A percentile compares a stretch with the other conserved stretches of the same genome.
Conservation (phyloP, 2,329 filamentous ascomycete species). For the Grosmannia clavigera region DNA sequence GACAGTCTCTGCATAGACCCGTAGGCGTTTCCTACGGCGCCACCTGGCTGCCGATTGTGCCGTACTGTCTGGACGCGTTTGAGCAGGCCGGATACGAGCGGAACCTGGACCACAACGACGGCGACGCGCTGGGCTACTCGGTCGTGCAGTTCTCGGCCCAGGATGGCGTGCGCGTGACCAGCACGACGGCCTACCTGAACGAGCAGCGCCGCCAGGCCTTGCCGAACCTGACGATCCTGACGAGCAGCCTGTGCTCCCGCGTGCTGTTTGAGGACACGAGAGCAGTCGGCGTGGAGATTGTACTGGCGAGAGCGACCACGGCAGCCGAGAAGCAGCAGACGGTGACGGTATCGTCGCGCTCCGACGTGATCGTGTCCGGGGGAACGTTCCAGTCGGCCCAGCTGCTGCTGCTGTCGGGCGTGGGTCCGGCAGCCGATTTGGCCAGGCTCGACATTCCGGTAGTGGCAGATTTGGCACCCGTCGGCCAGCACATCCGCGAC, state of each 20-base stretch:
- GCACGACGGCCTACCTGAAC: neutral
- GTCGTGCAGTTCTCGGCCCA: constrained; percentile 2
- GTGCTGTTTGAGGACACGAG: constrained; percentile 2
- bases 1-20: neutral
- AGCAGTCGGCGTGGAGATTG: constrained; percentile 2
- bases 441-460: constrained; percentile 24
- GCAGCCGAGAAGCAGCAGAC: too few species aligned
- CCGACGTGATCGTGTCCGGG: constrained; percentile 29
- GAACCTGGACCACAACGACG: constrained; percentile 2
- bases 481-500: constrained; percentile 28
- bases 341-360: neutral
- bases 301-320: neutral
- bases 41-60: neutral
- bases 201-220: constrained; percentile 4
- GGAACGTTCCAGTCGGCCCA: constrained; percentile 29
- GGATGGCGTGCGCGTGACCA: neutral
- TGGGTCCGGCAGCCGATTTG: constrained; percentile 30
- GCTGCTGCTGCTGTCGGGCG: constrained; percentile 31
- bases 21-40: neutral
- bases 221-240: constrained; percentile 15
- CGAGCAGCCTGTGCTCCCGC: neutral
- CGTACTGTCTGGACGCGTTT: neutral
- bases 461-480: constrained; percentile 21
- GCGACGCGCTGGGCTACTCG: constrained; percentile 1
- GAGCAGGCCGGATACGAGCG: neutral